phyloP scores from a whole-genome alignment of 2,329 filamentous ascomycete genomes.

The Clarireedia sp. region DNA sequence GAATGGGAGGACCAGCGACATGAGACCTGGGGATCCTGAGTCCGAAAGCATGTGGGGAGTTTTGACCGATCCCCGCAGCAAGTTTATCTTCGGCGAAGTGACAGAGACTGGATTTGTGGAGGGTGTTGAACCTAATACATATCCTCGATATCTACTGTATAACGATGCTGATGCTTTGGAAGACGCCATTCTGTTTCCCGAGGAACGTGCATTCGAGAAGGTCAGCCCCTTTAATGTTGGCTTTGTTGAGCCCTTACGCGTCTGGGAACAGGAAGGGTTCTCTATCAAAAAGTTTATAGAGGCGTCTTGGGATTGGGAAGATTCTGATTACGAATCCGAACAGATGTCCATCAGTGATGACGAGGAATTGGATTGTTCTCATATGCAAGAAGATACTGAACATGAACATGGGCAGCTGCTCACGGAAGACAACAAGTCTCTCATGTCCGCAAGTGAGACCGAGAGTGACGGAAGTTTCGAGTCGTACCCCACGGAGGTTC shows the following conservation, averaged over 20 bases:
- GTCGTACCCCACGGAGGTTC: neutral
- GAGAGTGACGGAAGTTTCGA: neutral
- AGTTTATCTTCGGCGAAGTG: neutral
- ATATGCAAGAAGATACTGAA: neutral
- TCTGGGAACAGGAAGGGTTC: slow-evolving; percentile 12
- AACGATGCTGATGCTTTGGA: slow-evolving; percentile 35
- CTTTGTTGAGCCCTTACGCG: slow-evolving; percentile 7
- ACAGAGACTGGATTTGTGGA: neutral
- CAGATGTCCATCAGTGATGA: neutral
- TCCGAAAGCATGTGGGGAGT: slow-evolving; percentile 1
- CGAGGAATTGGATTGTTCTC: neutral
- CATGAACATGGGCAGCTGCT: neutral
- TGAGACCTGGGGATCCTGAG: neutral
- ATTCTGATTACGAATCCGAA: slow-evolving; percentile 6
- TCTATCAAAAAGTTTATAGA: slow-evolving; percentile 12
- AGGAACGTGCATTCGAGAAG: slow-evolving; percentile 21
- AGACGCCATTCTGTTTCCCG: slow-evolving; percentile 35
- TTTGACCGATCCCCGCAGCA: neutral
- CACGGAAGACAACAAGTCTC: neutral
- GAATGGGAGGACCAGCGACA: slow-evolving; percentile 6
- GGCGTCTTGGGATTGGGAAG: slow-evolving; percentile 9
- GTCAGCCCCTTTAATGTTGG: slow-evolving; percentile 4
- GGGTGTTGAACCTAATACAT: neutral
- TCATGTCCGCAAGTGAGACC: neutral
- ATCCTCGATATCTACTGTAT: slow-evolving; percentile 28